Base-by-base conservation (phyloP, 371 early-diverging fungal genomes). In the Blakeslea trispora region DNA sequence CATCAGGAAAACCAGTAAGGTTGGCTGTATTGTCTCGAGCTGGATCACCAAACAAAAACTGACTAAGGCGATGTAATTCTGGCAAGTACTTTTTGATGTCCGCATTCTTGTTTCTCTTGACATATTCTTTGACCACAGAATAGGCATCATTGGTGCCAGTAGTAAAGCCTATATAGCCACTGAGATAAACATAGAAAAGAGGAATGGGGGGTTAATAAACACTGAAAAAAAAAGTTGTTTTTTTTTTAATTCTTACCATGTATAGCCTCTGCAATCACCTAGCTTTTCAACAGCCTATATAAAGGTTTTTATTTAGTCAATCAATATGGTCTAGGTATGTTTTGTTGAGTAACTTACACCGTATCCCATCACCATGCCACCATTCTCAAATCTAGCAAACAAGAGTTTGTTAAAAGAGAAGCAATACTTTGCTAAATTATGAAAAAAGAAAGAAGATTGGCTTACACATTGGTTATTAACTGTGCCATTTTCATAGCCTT, bases 91-190 rank as follows among this genome's bases (percentile, higher is more conserved):
- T 53, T 40, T 50, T 45, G 14, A 82, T 47, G 0, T 55, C 53
- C 9, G 65, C 57, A 10, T 69, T 66, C 14, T 68, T 66, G 0
- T 56, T 52, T 22, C 72, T 37, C 17, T 61, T 54, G 4, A 68
- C 64, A 32, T 82, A 83, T 46, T 72, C 73, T n/a, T 77, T 53
- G 0, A 84, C 69, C 0, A 86, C 81, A 1, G 73, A 57, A 58
- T 73, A 75, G 0, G 80, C 80, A 55, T 84, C 84, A 22, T 82
- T 80, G 11, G 84, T 83, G 21, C 79, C 81, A 0, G 84, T 77
- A 21, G 82, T 82, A 44, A 84, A 86, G 3, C 82, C 82, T 42
- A 83, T 81, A 53, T 80, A 78, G n/a, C 84, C 84, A 41, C 81
- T 75, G 17, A 1, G 35, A 17, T 35, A 31, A 52, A 6, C 6